Percentiles rank a stretch among this genome's conserved stretches.
Evolutionary conservation across 148 eudicot genomes (phyloP).

Genomic region (Bassia scoparia): DNA sequence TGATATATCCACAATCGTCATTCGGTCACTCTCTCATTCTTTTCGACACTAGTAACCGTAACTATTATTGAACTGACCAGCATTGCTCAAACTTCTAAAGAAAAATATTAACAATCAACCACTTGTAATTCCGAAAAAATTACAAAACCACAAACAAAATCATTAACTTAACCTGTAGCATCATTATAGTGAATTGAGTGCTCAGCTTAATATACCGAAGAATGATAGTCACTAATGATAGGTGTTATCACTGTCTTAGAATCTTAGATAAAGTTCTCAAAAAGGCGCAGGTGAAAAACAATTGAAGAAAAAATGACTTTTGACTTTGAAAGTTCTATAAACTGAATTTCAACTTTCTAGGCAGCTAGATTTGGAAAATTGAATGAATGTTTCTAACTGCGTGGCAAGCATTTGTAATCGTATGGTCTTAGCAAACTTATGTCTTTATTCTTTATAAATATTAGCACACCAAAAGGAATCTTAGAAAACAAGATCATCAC

Average conservation of each 20-base stretch:
- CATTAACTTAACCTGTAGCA: constrained; percentile 73
- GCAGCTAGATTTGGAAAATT: too few relatives aligned
- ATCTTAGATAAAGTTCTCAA: not conserved
- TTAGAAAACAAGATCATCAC: constrained; percentile 30
- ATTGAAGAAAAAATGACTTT: too few relatives aligned
- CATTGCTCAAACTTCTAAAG: not conserved
- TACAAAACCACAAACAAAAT: too few relatives aligned
- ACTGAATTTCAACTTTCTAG: too few relatives aligned
- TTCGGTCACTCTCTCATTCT: too few relatives aligned
- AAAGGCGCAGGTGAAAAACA: too few relatives aligned
- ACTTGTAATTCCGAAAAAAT: not conserved
- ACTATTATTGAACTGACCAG: not conserved
- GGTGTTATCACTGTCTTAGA: not conserved
- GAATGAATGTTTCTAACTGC: too few relatives aligned
- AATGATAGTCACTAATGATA: not conserved
- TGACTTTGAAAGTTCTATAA: too few relatives aligned
- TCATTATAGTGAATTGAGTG: not conserved
- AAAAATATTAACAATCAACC: not conserved
- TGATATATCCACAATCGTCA: too few relatives aligned
- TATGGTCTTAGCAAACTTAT: not conserved
- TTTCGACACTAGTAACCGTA: too few relatives aligned
- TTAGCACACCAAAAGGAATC: not conserved
- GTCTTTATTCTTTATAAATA: not conserved
- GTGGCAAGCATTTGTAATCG: not conserved
- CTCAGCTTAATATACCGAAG: not conserved